Percentiles rank a stretch among this genome's conserved stretches.
Evolutionary conservation across 345 rosid species (phyloP).

Genomic region (Eutrema yunnanense): DNA sequence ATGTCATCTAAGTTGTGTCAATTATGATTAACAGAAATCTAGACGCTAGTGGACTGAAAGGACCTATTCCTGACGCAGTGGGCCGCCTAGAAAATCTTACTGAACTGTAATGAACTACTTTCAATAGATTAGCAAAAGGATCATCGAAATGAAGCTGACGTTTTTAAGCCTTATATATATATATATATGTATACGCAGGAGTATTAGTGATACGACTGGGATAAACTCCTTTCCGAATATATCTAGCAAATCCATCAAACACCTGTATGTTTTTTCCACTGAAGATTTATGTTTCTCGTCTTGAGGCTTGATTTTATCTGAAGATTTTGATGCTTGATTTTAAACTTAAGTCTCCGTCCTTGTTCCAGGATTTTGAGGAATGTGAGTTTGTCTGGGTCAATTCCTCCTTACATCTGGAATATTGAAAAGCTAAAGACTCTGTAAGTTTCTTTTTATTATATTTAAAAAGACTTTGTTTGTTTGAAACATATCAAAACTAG

Average conservation of each 20-base stretch:
- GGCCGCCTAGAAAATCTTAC: slow-evolving; percentile 16
- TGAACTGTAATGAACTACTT: slow-evolving; percentile 27
- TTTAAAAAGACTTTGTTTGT: background rate
- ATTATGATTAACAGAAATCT: slow-evolving; percentile 25
- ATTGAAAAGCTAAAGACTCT: background rate
- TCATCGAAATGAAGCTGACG: background rate
- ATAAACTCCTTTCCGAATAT: slow-evolving; percentile 32
- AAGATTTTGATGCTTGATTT: background rate
- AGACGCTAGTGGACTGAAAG: slow-evolving; percentile 39
- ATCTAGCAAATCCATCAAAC: slow-evolving; percentile 11
- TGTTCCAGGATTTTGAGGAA: slow-evolving; percentile 16
- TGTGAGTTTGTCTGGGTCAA: slow-evolving; percentile 6
- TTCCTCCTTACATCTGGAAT: slow-evolving; percentile 11
- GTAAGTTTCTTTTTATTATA: background rate
- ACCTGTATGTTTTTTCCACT: background rate
- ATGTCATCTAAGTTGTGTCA: background rate
- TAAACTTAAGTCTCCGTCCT: background rate
- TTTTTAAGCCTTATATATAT: background rate
- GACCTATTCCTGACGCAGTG: slow-evolving; percentile 39
- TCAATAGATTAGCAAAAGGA: background rate
- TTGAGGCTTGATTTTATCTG: background rate
- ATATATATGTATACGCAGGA: slow-evolving; percentile 35
- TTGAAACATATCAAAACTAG: background rate
- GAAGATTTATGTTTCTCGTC: background rate
- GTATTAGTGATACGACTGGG: slow-evolving; percentile 33